Evolutionary conservation across 169 alveolate genomes (phyloP).

Genomic region (Eimeria necatrix): DNA sequence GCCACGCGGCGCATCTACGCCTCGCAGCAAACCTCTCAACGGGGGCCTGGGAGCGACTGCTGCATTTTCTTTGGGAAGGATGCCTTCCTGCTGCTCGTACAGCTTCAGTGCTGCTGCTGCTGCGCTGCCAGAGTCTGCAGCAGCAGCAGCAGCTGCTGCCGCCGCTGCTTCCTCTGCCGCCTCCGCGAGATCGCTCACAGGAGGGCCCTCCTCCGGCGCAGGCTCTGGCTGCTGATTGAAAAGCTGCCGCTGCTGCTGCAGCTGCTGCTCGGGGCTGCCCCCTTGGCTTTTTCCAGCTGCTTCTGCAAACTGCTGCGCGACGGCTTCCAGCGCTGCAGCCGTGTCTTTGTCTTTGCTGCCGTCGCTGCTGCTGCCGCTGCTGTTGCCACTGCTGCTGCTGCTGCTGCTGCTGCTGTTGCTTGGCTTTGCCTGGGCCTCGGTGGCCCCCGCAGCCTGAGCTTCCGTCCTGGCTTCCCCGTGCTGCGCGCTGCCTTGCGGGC

Average conservation of each 20-base stretch:
- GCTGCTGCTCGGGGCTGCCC: background rate
- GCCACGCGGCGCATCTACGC: background rate
- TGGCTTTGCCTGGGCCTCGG: too few relatives aligned
- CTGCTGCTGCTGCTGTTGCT: background rate
- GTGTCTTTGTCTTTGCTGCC: background rate
- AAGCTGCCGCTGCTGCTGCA: slow-evolving; percentile 56
- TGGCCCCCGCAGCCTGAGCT: background rate
- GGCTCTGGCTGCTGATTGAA: slow-evolving; percentile 2
- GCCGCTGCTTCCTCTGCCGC: slow-evolving; percentile 53
- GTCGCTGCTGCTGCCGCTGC: slow-evolving; percentile 13
- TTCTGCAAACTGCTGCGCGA: slow-evolving; percentile 13
- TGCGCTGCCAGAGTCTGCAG: background rate
- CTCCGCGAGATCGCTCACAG: slow-evolving; percentile 39
- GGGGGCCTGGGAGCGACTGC: slow-evolving; percentile 32
- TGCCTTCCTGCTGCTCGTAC: slow-evolving; percentile 47
- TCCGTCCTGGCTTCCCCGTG: background rate
- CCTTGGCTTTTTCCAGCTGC: slow-evolving; percentile 20
- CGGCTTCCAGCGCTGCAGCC: slow-evolving; percentile 33
- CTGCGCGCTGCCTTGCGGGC: background rate
- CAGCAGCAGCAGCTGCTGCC: slow-evolving; percentile 26
- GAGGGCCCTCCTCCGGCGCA: slow-evolving; percentile 28
- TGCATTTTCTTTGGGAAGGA: background rate
- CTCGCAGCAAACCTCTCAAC: background rate
- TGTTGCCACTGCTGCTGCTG: background rate
- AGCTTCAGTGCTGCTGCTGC: slow-evolving; percentile 44